A percentile compares a stretch with the other conserved stretches of the same genome.
Conservation (phyloP, 306 rosid species). For the Echinosophora koreensis region DNA sequence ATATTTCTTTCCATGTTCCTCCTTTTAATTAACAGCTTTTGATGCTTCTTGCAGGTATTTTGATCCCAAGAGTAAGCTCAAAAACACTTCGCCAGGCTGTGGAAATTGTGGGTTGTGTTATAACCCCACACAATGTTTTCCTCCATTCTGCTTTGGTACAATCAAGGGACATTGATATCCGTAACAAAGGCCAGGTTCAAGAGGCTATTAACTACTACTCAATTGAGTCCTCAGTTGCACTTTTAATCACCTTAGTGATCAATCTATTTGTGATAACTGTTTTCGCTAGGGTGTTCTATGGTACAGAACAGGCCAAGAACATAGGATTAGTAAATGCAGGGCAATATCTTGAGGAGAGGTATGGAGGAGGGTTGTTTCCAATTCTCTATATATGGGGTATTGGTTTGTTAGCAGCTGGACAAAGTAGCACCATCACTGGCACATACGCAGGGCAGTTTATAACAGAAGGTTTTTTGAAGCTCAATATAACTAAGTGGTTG, state of each 20-base stretch:
- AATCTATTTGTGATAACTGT: slow-evolving; percentile 71
- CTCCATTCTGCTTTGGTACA: slow-evolving; percentile 63
- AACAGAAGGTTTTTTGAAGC: slow-evolving; percentile 71
- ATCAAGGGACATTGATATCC: slow-evolving; percentile 54
- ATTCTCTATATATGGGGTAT: slow-evolving; percentile 79
- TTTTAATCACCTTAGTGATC: slow-evolving; percentile 64
- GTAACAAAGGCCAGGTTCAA: slow-evolving; percentile 65
- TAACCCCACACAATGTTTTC: slow-evolving; percentile 62
- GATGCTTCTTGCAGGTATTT: slow-evolving; percentile 45
- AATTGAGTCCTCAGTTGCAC: slow-evolving; percentile 73
- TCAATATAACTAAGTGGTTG: slow-evolving; percentile 72
- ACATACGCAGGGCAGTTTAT: slow-evolving; percentile 79
- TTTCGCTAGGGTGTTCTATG: slow-evolving; percentile 70
- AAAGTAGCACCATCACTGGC: slow-evolving; percentile 75
- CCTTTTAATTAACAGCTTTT: not conserved
- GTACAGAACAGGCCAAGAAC: slow-evolving; percentile 61
- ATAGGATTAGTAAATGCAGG: slow-evolving; percentile 82
- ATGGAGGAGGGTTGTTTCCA: slow-evolving; percentile 75
- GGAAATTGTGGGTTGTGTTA: slow-evolving; percentile 58
- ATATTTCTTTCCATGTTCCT: not conserved
- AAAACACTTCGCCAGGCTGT: slow-evolving; percentile 61
- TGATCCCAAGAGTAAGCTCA: slow-evolving; percentile 55
- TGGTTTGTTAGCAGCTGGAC: slow-evolving; percentile 80
- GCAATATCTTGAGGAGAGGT: slow-evolving; percentile 67
- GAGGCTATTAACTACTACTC: slow-evolving; percentile 76